Evolutionary conservation across 179 eudicot species (phyloP).

Genomic region (Beta corolliflora): DNA sequence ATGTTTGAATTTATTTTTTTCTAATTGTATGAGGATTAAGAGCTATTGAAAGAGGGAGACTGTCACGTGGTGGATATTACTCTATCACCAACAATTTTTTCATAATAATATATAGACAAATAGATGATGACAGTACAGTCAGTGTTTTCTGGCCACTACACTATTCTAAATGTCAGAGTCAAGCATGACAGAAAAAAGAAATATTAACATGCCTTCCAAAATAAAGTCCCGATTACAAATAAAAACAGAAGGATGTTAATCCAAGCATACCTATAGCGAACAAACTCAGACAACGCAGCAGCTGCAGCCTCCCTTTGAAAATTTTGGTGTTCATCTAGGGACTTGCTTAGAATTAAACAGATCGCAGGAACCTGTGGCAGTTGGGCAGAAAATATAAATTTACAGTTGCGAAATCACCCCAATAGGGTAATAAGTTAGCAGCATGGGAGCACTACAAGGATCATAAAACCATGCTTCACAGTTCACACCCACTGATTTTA

Average conservation of each 20-base stretch:
- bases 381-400: slow-evolving; percentile 10
- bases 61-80: no score
- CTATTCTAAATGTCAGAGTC: neutral
- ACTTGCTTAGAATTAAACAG: slow-evolving; percentile 64
- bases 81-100: no score
- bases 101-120: neutral
- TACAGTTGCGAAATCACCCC: neutral
- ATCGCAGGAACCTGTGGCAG: slow-evolving; percentile 65
- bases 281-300: slow-evolving; percentile 87
- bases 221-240: neutral
- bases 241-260: slow-evolving; percentile 3
- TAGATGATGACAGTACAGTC: neutral
- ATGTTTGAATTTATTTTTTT: no score
- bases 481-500: neutral
- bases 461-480: neutral
- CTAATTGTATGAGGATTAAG: no score
- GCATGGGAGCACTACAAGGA: neutral
- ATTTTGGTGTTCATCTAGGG: slow-evolving; percentile 58
- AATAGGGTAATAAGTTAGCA: neutral
- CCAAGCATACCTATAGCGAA: slow-evolving; percentile 66
- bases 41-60: no score
- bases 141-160: neutral
- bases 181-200: neutral
- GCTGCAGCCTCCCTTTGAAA: slow-evolving; percentile 95
- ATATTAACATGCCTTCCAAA: neutral